phyloP scores from a whole-genome alignment of 495 filamentous ascomycete genomes.

The Podospora pseudocomata region DNA sequence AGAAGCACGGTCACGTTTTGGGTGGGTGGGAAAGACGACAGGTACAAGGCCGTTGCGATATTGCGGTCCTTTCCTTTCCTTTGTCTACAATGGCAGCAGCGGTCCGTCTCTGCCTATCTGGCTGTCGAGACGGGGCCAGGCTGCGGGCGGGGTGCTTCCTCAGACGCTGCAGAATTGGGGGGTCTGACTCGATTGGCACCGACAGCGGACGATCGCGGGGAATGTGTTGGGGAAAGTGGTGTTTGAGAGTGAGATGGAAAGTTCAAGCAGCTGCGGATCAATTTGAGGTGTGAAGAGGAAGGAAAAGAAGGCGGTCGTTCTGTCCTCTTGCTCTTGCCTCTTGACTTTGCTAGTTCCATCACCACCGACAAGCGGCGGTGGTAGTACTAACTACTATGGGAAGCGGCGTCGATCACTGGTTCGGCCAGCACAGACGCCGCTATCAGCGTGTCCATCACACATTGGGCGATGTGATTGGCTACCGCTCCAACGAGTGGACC shows the following conservation, averaged over 20 bases:
- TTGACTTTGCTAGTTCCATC: neutral
- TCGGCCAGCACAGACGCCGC: constrained; percentile 10
- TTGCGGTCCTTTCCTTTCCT: neutral
- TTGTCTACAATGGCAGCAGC: neutral
- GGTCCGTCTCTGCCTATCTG: neutral
- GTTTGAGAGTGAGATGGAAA: constrained; percentile 1
- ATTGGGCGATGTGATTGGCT: constrained; percentile 20
- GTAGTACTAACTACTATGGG: neutral
- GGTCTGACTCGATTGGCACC: constrained; percentile 17
- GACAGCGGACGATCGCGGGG: neutral
- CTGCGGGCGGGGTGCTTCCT: constrained; percentile 15
- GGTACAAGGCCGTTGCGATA: neutral
- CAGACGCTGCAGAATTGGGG: constrained; percentile 8
- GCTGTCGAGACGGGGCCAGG: constrained; percentile 5
- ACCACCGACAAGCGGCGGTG: neutral
- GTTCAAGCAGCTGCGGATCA: neutral
- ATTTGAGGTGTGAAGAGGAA: neutral
- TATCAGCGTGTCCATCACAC: constrained; percentile 15
- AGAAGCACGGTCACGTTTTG: neutral
- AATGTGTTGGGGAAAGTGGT: neutral
- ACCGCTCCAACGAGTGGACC: constrained; percentile 11
- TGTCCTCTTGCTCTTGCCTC: neutral
- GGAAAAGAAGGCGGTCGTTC: neutral
- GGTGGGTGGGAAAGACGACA: neutral
- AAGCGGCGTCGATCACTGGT: constrained; percentile 19